phyloP scores from a whole-genome alignment of 2,329 filamentous ascomycete genomes.

The Fusarium guadeloupense region DNA sequence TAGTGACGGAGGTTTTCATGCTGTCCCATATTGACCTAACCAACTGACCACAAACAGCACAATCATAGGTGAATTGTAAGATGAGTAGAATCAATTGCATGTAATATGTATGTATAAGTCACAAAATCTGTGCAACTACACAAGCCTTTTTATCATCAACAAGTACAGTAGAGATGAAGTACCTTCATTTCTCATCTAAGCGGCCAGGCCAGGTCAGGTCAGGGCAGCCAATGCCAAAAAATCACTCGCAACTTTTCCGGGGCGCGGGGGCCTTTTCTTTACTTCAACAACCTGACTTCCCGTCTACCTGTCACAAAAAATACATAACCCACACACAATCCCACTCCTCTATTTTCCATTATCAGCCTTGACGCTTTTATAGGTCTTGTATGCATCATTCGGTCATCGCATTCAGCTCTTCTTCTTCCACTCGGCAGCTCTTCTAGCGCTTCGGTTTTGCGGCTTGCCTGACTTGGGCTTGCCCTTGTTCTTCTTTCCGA shows the following conservation, averaged over 20 bases:
- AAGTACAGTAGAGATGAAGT: conserved; percentile 12
- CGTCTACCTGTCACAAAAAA: conserved; percentile 6
- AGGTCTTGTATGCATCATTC: conserved; percentile 3
- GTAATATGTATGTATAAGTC: conserved; percentile 1
- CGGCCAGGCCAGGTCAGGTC: conserved; percentile 6
- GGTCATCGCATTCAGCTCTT: conserved; percentile 41
- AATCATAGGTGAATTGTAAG: neutral
- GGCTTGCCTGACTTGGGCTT: conserved; percentile 54
- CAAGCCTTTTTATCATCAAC: neutral
- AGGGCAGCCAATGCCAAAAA: conserved; percentile 26
- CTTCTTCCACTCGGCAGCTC: conserved; percentile 58
- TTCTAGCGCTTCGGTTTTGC: conserved; percentile 50
- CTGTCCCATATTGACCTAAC: neutral
- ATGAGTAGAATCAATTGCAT: neutral
- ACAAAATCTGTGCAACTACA: conserved; percentile 9
- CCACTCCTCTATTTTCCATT: neutral
- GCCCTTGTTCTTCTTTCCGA: conserved; percentile 64
- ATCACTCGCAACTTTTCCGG: conserved; percentile 33
- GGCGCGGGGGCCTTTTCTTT: conserved; percentile 15
- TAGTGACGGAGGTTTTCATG: neutral
- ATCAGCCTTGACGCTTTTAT: neutral
- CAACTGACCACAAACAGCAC: neutral
- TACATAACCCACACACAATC: conserved; percentile 14
- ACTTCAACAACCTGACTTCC: conserved; percentile 5
- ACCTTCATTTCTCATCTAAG: conserved; percentile 30